Evolutionary conservation across 2,329 filamentous ascomycete genomes (phyloP), one percentile per base, ranked within the genome.

Genomic region (Hirsutella minnesotensis): DNA sequence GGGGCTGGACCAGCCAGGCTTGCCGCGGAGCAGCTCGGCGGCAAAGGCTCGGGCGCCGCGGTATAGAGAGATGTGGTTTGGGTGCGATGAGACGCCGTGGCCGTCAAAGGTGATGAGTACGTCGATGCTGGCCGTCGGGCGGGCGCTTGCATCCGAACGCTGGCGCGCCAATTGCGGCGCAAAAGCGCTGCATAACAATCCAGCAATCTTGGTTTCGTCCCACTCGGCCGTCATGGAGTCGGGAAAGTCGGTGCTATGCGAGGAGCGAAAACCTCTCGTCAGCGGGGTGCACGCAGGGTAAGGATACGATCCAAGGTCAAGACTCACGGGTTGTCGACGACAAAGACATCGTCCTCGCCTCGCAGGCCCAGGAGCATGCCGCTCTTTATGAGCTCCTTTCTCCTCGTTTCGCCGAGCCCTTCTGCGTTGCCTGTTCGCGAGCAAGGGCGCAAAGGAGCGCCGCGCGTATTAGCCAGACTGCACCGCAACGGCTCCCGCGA

Each of bases 21-120:
- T 72, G 43, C 74, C 73, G 40, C 73, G 72, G 61, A 82, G 77
- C 40, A 95, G 71, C 8, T 69, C 62, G 41, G 72, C 66, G 42
- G 94, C 61, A 60, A 95, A 96, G 39, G 75, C 63, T 38, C 77
- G 74, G 7, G 87, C 86, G 44, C 90, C 92, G 60, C 85, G 74
- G 66, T 88, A 88, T 9, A 96, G 76, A 5, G 88, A 88, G 49
- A 85, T 83, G 67, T 98, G 92, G 68, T 98, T 98, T 19, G 88
- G 87, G 63, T 98, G 92, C 36, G 77, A 77, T 45, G 87, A 95
- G 39, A 98, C 73, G 46, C 92, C 92, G 39, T 65, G 50, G n/a
- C 63, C 58, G 66, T 98, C 92, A 58, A 98, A 98, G 24, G 92
- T 98, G 50, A 98, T 70, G 52, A 98, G 73, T 22, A 83, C 75